phyloP scores from a whole-genome alignment of 441 rosid genomes.

The Metrosideros polymorpha region DNA sequence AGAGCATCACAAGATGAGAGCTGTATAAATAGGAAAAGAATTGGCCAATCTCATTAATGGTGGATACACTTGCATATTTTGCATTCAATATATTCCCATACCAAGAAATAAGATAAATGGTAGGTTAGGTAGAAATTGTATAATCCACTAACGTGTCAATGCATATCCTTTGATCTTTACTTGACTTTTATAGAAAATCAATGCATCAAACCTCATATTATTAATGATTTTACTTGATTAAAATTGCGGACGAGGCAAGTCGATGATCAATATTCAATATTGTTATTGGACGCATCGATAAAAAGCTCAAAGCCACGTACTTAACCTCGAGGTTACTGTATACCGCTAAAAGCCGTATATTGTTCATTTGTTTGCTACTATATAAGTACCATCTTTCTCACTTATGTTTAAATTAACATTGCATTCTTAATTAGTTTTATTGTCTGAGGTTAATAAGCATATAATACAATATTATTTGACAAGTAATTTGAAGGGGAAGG shows the following conservation, averaged over 20 bases:
- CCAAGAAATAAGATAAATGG: neutral
- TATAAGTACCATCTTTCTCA: neutral
- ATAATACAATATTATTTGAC: neutral
- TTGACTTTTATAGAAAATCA: neutral
- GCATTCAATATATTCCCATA: neutral
- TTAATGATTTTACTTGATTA: neutral
- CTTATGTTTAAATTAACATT: neutral
- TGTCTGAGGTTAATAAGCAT: neutral
- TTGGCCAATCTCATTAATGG: neutral
- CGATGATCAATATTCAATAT: neutral
- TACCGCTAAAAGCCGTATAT: neutral
- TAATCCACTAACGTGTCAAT: neutral
- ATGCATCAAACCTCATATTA: neutral
- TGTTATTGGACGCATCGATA: neutral
- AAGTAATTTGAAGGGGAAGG: neutral
- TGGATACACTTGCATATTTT: neutral
- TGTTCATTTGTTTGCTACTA: neutral
- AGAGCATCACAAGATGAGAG: neutral
- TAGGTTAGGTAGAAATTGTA: neutral
- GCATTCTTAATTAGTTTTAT: neutral
- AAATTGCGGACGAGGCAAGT: neutral
- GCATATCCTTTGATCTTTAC: neutral
- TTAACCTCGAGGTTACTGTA: neutral
- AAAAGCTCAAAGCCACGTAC: neutral
- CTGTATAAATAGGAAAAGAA: neutral